Base-by-base conservation (phyloP, 1,284 basidiomycete species). In the Rhodotorula sp. region DNA sequence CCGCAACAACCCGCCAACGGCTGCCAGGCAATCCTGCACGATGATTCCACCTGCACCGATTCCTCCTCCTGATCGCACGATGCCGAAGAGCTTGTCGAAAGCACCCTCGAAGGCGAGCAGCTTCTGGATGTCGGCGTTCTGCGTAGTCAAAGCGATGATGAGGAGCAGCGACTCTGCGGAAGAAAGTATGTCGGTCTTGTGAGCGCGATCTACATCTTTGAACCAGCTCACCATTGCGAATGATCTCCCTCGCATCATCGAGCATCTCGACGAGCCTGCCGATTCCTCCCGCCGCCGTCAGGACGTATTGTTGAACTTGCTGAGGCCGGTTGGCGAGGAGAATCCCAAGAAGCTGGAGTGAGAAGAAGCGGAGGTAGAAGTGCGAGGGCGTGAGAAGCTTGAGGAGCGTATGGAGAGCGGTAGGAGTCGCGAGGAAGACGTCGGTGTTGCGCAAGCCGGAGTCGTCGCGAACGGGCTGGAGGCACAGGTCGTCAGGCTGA, bases 81-180 rank as follows among this genome's bases (percentile, higher is more conserved):
- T 93, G 69, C 89, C 89, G 81, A 99, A 93, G 44, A 98, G 85
- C 79, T 90, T 92, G 82, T 99, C 95, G 78, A 99, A 98, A 0
- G 91, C 91, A 39, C 96, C 94, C 76, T 95, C 94, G 78, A 99
- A 99, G 0, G 94, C 94, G 53, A 98, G 87, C 30, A 98, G 89
- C 82, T 98, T 99, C 79, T 98, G 95, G 59, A 99, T 91, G 79
- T 98, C 94, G 46, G 92, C 87, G 77, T 91, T 98, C 74, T 92
- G 89, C 1, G 87, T 86, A 53, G 91, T 87, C 51, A 99, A 84
- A 8, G 88, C 84, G 66, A 95, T 91, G 46, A 95, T 84, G 79
- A 95, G 86, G 20, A 89, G 85, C 47, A 98, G 87, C 10, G 73
- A 73, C 39, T 78, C 77, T 76, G 66, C 29, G 3, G 61, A 29